Percentiles rank a stretch among this genome's conserved stretches.
Conservation (phyloP, 163 green algal genomes). For the Scenedesmus sp. region DNA sequence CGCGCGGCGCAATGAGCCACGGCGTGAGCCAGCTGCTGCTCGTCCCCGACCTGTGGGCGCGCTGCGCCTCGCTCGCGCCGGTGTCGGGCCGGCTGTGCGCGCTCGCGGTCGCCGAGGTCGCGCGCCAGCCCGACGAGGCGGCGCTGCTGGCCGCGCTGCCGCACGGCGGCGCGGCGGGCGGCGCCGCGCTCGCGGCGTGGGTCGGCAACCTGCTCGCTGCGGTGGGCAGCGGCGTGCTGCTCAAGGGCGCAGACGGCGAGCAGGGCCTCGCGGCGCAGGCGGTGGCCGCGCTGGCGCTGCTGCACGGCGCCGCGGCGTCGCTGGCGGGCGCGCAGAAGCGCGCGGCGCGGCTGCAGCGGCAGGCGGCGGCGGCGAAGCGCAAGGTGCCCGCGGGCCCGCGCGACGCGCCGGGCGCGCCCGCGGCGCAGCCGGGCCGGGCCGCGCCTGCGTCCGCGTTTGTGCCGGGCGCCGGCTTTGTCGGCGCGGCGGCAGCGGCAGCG, state of each 20-base stretch:
- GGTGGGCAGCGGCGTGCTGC: not conserved
- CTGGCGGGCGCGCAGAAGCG: not conserved
- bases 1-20: not conserved
- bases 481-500: not conserved
- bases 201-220: constrained; percentile 12
- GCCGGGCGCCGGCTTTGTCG: constrained; percentile 8
- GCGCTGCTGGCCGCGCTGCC: constrained; percentile 6
- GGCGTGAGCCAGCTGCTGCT: constrained; percentile 48
- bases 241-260: not conserved
- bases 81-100: constrained; percentile 42
- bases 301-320: constrained; percentile 22
- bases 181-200: not conserved
- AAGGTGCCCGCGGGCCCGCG: no score
- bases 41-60: constrained; percentile 48
- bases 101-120: constrained; percentile 29
- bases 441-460: constrained; percentile 3
- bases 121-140: not conserved
- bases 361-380: not conserved
- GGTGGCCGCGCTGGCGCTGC: constrained; percentile 14
- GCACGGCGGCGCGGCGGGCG: not conserved
- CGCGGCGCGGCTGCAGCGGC: not conserved
- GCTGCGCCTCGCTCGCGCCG: constrained; percentile 45
- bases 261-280: not conserved
- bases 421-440: not conserved
- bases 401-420: no score